Base-by-base conservation (phyloP, 2,329 filamentous ascomycete species). In the Berkeleyomyces rouxiae region DNA sequence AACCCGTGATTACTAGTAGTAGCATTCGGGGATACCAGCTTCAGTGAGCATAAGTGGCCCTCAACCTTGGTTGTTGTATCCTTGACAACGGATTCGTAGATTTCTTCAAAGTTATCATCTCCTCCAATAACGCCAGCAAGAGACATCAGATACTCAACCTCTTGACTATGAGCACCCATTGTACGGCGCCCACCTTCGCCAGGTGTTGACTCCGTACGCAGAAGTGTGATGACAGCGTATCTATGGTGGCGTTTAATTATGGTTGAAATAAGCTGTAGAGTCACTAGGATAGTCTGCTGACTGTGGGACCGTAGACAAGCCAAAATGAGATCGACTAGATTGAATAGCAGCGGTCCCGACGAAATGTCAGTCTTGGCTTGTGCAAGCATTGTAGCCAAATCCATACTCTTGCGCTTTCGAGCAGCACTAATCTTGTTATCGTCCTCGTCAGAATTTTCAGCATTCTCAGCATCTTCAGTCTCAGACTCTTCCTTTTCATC, bases 181-280 rank as follows among this genome's bases (percentile, higher is more conserved):
- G 86, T 95, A 68, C 84, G 82, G 66, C 76, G 79, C 5, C 82
- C 74, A 44, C 79, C 75, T 65, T 84, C 81, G 1, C 64, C 61
- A 31, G 61, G 60, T 4, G 83, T 74, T 40, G 79, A 75, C 66
- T 84, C 81, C 1, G 85, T 86, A 69, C 84, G 85, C 43, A 95
- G 77, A 1, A 96, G 76, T 0, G 87, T 90, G 36, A 83, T 82
- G 44, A 90, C 80, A 3, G 91, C 89, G 73, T 96, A 96, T 51
- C 84, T 82, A 71, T 95, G 91, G 71, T 97, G 92, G 67, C 90
- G 84, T 70, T 86, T 86, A 63, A 97, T 77, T 66, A 99, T 88
- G 9, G 90, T 85, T 2, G 90, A 92, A 13, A 95, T 81, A 5
- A 99, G 79, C 67, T 92, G 90, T 55, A 99, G 77, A 0, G 92